phyloP scores from a whole-genome alignment of 148 eudicot genomes.

The Talinum fruticosum region DNA sequence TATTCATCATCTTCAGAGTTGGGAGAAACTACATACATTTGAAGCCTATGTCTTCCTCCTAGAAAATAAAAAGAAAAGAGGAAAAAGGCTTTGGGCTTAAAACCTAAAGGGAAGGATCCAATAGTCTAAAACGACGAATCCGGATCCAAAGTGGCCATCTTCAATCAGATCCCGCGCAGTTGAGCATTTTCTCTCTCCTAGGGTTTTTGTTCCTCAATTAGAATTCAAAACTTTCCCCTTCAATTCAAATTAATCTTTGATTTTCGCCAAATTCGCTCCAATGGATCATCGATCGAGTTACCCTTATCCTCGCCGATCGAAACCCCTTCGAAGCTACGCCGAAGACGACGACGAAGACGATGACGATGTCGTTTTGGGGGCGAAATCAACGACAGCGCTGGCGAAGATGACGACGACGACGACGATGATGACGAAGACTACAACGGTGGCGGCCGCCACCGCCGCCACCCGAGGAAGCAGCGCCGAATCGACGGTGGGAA shows the following conservation, averaged over 20 bases:
- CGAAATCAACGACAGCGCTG: conserved; percentile 28
- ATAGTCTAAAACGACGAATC: too few species aligned
- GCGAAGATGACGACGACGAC: conserved; percentile 26
- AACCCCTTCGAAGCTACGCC: conserved; percentile 25
- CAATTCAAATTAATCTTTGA: not conserved
- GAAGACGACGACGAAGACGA: conserved; percentile 34
- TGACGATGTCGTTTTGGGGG: conserved; percentile 33
- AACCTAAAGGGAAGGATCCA: too few species aligned
- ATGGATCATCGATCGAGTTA: conserved; percentile 29
- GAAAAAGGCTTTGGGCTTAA: too few species aligned
- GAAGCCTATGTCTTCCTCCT: too few species aligned
- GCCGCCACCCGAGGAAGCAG: conserved; percentile 56
- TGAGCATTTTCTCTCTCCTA: conserved; percentile 6
- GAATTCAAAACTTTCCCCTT: not conserved
- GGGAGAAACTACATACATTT: too few species aligned
- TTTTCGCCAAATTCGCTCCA: not conserved
- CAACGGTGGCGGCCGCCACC: conserved; percentile 26
- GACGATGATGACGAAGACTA: conserved; percentile 34
- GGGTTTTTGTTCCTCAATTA: not conserved
- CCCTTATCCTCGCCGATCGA: conserved; percentile 32
- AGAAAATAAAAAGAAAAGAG: too few species aligned
- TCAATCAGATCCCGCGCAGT: not conserved
- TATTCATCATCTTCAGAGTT: too few species aligned
- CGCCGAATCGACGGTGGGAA: conserved; percentile 49
- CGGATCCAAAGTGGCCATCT: too few species aligned